These are phyloP conservation scores for Tephrocybe sp. DNA, from an alignment of 768 basidiomycete genomes.

Conservation along the genomic window DNA sequence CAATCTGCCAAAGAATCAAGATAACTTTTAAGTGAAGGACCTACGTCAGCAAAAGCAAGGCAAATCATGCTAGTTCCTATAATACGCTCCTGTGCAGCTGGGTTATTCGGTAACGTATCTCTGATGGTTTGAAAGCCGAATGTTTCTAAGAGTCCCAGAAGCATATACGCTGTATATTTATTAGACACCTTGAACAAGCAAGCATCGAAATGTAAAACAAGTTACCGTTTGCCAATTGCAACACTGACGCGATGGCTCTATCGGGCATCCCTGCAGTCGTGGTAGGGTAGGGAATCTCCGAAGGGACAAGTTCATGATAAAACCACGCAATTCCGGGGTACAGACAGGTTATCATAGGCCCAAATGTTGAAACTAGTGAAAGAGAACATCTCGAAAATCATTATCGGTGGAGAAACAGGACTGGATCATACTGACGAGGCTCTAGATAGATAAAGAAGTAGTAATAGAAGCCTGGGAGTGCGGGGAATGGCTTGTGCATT, in stretches of 20 bases:
- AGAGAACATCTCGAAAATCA: background rate
- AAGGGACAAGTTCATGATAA: conserved; percentile 61
- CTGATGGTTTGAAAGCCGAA: conserved; percentile 66
- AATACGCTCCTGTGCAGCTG: conserved; percentile 64
- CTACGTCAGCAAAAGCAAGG: conserved; percentile 69
- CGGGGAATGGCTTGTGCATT: conserved; percentile 40
- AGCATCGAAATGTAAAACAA: background rate
- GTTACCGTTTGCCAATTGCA: conserved; percentile 69
- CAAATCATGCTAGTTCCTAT: conserved; percentile 60
- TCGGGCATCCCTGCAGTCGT: conserved; percentile 34
- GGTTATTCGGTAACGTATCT: conserved; percentile 55
- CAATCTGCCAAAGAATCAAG: background rate
- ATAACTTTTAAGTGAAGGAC: conserved; percentile 24
- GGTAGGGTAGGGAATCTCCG: conserved; percentile 27
- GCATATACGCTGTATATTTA: conserved; percentile 29
- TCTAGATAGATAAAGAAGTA: conserved; percentile 64
- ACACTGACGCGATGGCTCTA: conserved; percentile 58
- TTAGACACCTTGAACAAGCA: conserved; percentile 7
- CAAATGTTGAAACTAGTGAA: conserved; percentile 37
- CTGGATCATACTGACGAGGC: conserved; percentile 40
- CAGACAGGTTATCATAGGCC: conserved; percentile 38
- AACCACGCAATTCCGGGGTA: conserved; percentile 67
- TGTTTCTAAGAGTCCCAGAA: conserved; percentile 54
- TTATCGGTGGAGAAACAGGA: background rate
- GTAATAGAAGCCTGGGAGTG: conserved; percentile 62